A percentile compares a stretch with the other conserved stretches of the same genome.
phyloP scores from a whole-genome alignment of 2,329 filamentous ascomycete species.

The Leptographium wingfieldii region DNA sequence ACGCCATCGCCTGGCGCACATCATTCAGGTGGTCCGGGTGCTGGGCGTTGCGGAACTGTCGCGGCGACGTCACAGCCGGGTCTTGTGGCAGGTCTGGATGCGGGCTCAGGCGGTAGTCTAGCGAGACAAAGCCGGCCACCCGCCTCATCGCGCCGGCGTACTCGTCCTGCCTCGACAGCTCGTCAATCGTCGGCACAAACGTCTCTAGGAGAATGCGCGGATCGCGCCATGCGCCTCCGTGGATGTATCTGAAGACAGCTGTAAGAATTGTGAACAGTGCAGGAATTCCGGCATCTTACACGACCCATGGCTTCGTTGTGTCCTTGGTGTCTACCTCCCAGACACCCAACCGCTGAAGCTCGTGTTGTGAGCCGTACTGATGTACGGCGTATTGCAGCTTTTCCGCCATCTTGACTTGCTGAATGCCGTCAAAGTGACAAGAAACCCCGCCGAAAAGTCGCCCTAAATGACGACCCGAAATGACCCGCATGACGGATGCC shows the following conservation, averaged over 20 bases:
- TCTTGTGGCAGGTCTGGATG: background rate
- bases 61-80: background rate
- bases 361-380: background rate
- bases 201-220: background rate
- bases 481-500: no score
- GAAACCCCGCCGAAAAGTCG: background rate
- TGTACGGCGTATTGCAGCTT: background rate
- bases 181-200: background rate
- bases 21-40: constrained; percentile 1
- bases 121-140: background rate
- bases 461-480: background rate
- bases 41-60: background rate
- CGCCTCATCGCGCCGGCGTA: background rate
- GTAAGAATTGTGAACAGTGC: background rate
- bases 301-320: background rate
- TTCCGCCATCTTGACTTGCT: background rate
- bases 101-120: background rate
- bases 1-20: background rate
- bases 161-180: background rate
- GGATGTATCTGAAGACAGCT: background rate
- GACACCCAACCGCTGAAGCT: background rate
- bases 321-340: constrained; percentile 1
- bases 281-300: background rate
- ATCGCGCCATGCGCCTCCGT: constrained; percentile 1
- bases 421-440: no score